A percentile compares a stretch with the other conserved stretches of the same genome.
phyloP scores from a whole-genome alignment of 176 grass and related monocot genomes.

The Rhynchospora tenuis region DNA sequence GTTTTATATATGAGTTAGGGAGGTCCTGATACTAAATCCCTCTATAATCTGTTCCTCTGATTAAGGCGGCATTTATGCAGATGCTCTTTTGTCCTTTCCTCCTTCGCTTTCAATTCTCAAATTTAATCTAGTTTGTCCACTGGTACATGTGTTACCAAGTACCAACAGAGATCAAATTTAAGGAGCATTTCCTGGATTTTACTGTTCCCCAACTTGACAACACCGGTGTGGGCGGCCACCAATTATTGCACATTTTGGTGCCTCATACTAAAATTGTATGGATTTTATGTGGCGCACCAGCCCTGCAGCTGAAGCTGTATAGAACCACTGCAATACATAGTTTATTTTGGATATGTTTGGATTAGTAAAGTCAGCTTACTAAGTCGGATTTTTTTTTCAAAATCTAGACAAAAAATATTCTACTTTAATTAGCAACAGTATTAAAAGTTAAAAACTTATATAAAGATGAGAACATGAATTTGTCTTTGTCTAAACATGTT shows the following conservation, averaged over 20 bases:
- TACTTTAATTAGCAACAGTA: too few species aligned
- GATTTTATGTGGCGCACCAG: not conserved
- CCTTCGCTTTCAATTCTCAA: not conserved
- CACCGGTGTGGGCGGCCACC: not conserved
- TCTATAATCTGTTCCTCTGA: not conserved
- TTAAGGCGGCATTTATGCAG: constrained; percentile 11
- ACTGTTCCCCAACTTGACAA: not conserved
- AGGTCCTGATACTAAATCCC: not conserved
- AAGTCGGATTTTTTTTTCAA: too few species aligned
- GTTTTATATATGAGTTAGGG: not conserved
- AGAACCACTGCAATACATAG: not conserved
- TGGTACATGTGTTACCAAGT: constrained; percentile 13
- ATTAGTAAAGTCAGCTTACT: too few species aligned
- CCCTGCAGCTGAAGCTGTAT: not conserved
- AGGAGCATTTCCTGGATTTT: constrained; percentile 19
- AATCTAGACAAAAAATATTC: too few species aligned
- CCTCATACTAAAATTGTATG: not conserved
- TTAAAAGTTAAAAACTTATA: too few species aligned
- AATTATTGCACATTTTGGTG: not conserved
- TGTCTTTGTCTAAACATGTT: too few species aligned
- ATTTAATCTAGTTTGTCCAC: not conserved
- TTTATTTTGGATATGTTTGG: too few species aligned
- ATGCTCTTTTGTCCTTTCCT: not conserved
- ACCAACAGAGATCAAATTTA: not conserved
- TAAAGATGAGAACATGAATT: too few species aligned